Base-by-base conservation (phyloP, 257 asterid genomes). In the Ehretia macrophylla region DNA sequence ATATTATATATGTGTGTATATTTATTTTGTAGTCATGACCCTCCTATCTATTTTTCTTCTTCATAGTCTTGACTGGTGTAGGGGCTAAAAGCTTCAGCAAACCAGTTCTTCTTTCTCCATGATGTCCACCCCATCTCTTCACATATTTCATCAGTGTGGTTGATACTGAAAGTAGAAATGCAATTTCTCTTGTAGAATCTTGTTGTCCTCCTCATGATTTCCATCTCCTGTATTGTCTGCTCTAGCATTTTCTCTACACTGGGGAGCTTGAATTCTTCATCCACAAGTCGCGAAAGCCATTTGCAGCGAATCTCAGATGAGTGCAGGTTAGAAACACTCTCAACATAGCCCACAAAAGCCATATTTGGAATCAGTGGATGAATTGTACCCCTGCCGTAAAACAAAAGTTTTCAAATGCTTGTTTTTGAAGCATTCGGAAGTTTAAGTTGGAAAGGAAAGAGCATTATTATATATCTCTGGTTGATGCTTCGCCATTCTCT, bases 41-140 rank as follows among this genome's bases (percentile, higher is more conserved):
- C n/a, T n/a, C n/a, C n/a, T n/a, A n/a, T n/a, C n/a, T n/a, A 52
- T 16, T 52, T 20, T 22, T 52, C 59, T 38, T 78, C 81, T 39
- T 71, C 64, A 35, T 90, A 90, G 49, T 90, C 98, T 72, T 78
- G 89, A 79, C 96, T 85, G 69, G 72, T 82, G 67, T 90, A 90
- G 47, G 98, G 96, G 75, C 90, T 80, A 66, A 90, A 90, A 47
- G 86, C 85, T 65, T 90, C 98, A 5, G 91, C 78, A 39, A 90
- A 37, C 98, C 86, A 87, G 55, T 55, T 83, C 6, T 65, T 80
- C 83, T 90, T 90, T 87, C 98, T 85, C 87, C 87, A 83, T 0
- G 89, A 69, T 0, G 38, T 81, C 98, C 94, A 90, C 16, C 98
- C 98, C 98, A 90, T 87, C 67, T 90, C 98, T 55, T 85, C 75